A percentile compares a stretch with the other conserved stretches of the same genome.
Conservation (phyloP, 208 protist species). For the Crithidia sp. region DNA sequence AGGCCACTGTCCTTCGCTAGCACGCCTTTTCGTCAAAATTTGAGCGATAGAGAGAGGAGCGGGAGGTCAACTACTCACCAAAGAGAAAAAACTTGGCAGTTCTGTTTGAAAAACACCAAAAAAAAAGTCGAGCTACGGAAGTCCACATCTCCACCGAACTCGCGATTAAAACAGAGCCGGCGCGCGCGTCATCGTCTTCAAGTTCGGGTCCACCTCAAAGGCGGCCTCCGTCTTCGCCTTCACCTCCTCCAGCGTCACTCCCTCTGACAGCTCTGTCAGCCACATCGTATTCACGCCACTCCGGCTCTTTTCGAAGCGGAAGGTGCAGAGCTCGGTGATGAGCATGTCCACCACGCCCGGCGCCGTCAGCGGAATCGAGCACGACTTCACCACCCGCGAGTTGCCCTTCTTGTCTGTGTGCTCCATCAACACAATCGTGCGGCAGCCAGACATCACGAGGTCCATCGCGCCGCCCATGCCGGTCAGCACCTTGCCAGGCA, state of each 20-base stretch:
- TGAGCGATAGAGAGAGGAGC: too few relatives aligned
- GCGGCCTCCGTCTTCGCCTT: conserved; percentile 40
- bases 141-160: too few relatives aligned
- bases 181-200: conserved; percentile 39
- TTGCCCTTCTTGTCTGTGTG: conserved; percentile 85
- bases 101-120: too few relatives aligned
- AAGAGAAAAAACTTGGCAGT: too few relatives aligned
- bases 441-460: conserved; percentile 63
- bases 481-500: conserved; percentile 93
- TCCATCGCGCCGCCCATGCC: conserved; percentile 95
- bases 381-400: conserved; percentile 84
- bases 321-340: conserved; percentile 94
- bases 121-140: too few relatives aligned
- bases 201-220: conserved; percentile 41
- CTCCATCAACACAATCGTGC: conserved; percentile 95
- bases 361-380: conserved; percentile 87
- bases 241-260: conserved; percentile 81
- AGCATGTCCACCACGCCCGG: conserved; percentile 74
- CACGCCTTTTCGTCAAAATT: too few relatives aligned
- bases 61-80: too few relatives aligned
- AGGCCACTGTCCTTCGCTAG: too few relatives aligned
- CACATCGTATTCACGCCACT: conserved; percentile 37
- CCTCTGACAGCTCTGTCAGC: conserved; percentile 77
- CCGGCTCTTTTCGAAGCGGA: conserved; percentile 59
- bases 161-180: neutral